Conservation (phyloP, 345 rosid genomes). For the Sonneratia caseolaris region DNA sequence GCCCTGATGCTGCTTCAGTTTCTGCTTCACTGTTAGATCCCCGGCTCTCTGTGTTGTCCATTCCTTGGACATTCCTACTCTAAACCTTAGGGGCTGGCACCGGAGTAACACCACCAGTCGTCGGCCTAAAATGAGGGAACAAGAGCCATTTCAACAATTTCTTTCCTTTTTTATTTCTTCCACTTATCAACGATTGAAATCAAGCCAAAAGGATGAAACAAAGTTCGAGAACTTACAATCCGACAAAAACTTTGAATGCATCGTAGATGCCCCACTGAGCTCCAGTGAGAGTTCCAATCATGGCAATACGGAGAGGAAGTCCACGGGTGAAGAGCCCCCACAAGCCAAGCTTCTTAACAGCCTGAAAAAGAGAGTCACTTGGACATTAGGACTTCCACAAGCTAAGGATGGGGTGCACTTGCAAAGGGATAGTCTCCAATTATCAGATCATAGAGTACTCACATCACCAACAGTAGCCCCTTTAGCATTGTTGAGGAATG, state of each 20-base stretch:
- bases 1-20: not conserved
- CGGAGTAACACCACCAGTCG: constrained; percentile 86
- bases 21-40: not conserved
- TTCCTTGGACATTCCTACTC: constrained; percentile 3
- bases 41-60: not conserved
- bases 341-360: constrained; percentile 87
- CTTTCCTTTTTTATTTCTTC: not conserved
- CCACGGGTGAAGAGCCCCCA: constrained; percentile 95
- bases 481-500: constrained; percentile 94
- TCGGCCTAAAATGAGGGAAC: constrained; percentile 49
- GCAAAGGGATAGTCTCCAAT: not conserved
- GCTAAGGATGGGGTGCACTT: not conserved
- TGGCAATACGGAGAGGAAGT: constrained; percentile 70
- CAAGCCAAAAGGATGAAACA: not conserved
- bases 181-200: not conserved
- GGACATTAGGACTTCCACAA: not conserved
- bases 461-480: constrained; percentile 98
- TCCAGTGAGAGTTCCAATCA: constrained; percentile 97
- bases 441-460: constrained; percentile 18
- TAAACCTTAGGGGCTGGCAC: constrained; percentile 38
- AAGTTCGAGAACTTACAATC: constrained; percentile 59
- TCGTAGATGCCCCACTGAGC: constrained; percentile 98
- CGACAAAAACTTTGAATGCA: constrained; percentile 94
- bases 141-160: not conserved
- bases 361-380: constrained; percentile 21